phyloP scores from a whole-genome alignment of 176 grass and related monocot genomes.

The Calamus simplicifolius region DNA sequence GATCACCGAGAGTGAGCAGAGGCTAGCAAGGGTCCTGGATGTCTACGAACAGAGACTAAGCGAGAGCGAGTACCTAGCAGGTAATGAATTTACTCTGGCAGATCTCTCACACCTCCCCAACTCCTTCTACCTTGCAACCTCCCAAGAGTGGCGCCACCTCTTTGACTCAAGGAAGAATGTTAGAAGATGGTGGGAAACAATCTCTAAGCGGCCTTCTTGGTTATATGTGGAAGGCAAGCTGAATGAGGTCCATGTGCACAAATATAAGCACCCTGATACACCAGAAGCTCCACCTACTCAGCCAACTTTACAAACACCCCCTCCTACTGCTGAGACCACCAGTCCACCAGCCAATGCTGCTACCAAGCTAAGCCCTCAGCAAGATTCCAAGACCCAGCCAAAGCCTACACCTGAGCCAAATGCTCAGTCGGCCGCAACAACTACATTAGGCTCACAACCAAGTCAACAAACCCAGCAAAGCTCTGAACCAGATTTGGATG shows the following conservation, averaged over 20 bases:
- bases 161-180: slow-evolving; percentile 78
- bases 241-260: slow-evolving; percentile 23
- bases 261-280: not conserved
- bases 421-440: too few species aligned
- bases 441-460: too few species aligned
- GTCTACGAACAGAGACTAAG: slow-evolving; percentile 77
- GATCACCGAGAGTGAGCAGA: slow-evolving; percentile 17
- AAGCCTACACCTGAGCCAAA: too few species aligned
- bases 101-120: slow-evolving; percentile 85
- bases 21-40: slow-evolving; percentile 62
- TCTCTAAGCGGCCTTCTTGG: slow-evolving; percentile 49
- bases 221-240: slow-evolving; percentile 28
- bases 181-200: slow-evolving; percentile 67
- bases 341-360: not conserved
- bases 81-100: slow-evolving; percentile 71
- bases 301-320: too few species aligned
- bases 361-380: too few species aligned
- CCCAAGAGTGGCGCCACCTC: slow-evolving; percentile 42
- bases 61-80: slow-evolving; percentile 53
- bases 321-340: not conserved
- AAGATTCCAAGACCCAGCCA: too few species aligned
- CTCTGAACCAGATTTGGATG: too few species aligned
- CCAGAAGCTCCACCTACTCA: too few species aligned
- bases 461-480: too few species aligned
- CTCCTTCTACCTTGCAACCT: slow-evolving; percentile 47